phyloP scores from a whole-genome alignment of 2,329 filamentous ascomycete species.

The Aureobasidium lini region DNA sequence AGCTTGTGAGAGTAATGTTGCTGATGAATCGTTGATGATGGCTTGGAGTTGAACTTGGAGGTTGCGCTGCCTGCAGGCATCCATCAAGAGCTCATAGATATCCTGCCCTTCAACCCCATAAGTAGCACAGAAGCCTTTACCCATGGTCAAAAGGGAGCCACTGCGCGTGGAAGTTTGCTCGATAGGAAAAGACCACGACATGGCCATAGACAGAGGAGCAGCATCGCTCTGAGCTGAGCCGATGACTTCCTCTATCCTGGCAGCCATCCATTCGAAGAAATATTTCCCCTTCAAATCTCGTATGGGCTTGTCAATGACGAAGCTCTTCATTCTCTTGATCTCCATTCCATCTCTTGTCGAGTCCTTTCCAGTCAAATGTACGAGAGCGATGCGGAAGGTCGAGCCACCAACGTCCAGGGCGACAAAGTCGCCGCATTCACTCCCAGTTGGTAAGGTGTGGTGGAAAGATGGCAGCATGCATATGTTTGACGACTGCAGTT shows the following conservation, averaged over 20 bases:
- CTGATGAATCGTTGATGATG: slow-evolving; percentile 58
- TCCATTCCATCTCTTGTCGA: slow-evolving; percentile 34
- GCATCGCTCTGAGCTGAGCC: slow-evolving; percentile 31
- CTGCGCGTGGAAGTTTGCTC: slow-evolving; percentile 55
- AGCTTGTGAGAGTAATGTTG: slow-evolving; percentile 54
- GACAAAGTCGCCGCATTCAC: slow-evolving; percentile 53
- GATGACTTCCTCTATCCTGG: slow-evolving; percentile 49
- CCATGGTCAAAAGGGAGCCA: slow-evolving; percentile 54
- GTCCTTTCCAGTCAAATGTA: slow-evolving; percentile 45
- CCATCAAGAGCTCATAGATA: slow-evolving; percentile 51
- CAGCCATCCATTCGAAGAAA: slow-evolving; percentile 63
- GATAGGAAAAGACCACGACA: slow-evolving; percentile 61
- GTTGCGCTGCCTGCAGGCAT: slow-evolving; percentile 46
- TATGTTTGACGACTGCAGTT: slow-evolving; percentile 48
- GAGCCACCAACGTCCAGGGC: slow-evolving; percentile 61
- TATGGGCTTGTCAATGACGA: slow-evolving; percentile 49
- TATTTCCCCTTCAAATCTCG: slow-evolving; percentile 47
- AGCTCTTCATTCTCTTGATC: slow-evolving; percentile 48
- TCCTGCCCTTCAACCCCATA: slow-evolving; percentile 53
- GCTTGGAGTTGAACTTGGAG: slow-evolving; percentile 54
- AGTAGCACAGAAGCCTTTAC: slow-evolving; percentile 57
- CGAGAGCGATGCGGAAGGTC: slow-evolving; percentile 55
- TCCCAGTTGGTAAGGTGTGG: slow-evolving; percentile 52
- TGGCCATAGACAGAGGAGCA: slow-evolving; percentile 46
- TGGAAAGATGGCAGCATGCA: slow-evolving; percentile 62